Evolutionary conservation across 768 basidiomycete genomes (phyloP), one percentile per base, ranked within the genome.

Genomic region (Boletellus ananas): DNA sequence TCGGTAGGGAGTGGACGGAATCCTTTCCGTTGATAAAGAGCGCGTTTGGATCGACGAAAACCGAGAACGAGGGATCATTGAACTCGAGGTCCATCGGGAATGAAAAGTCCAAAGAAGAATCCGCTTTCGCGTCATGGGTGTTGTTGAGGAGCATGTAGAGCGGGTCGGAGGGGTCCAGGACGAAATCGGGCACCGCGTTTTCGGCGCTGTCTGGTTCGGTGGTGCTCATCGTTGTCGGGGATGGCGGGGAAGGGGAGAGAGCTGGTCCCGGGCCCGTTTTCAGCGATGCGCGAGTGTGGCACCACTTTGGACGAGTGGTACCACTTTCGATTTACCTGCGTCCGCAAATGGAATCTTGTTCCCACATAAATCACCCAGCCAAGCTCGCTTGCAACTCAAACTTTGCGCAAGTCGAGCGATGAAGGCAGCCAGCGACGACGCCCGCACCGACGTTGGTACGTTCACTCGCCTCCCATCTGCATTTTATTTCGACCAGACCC

Each of bases 31-130:
- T 64, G 47, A 77, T 41, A 16, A 65, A 80, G 59, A 87, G 84
- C 12, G 87, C 68, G 56, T 72, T 81, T 27, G 87, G 85, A 51
- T 89, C 83, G 47, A 89, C 75, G 1, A 78, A 76, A 57, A 82
- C 75, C 17, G 77, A 68, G 29, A 68, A 34, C 17, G 61, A 55
- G 2, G 61, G 52, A 4, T 79, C 76, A 62, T 74, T 71, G 47
- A 84, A 80, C 59, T 85, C 83, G 66, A 86, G 74, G 65, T 83
- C 80, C 76, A 84, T 79, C 63, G 65, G 52, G 63, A 74, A 50
- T 20, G 70, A 60, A 44, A 75, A 67, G 62, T 63, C 67, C 58
- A 62, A 78, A 53, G 62, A 76, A 55, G 63, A 21, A 57, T 71
- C 68, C 3, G 65, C 60, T 45, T 74, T 70, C 1, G 55, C 14